A percentile compares a stretch with the other conserved stretches of the same genome.
Conservation (phyloP, 352 stramenopile species). For the Aphanomyces invadans region DNA sequence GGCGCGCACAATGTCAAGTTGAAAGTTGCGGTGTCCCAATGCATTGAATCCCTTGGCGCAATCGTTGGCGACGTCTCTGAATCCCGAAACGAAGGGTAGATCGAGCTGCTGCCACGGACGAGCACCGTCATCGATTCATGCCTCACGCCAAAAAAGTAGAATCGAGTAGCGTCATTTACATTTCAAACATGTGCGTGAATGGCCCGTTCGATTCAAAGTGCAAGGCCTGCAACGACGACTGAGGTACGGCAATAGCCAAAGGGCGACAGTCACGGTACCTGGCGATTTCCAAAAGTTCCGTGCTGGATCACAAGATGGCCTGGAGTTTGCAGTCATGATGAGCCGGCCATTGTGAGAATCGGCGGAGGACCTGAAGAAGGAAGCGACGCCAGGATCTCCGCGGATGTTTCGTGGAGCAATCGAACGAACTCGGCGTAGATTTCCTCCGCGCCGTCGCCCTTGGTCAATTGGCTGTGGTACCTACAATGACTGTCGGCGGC, state of each 20-base stretch:
- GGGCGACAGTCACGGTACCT: background rate
- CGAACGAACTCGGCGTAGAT: slow-evolving; percentile 13
- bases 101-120: background rate
- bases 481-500: background rate
- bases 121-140: background rate
- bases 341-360: background rate
- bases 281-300: slow-evolving; percentile 20
- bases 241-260: background rate
- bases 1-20: slow-evolving; percentile 74
- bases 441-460: slow-evolving; percentile 16
- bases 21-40: slow-evolving; percentile 55
- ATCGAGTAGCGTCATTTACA: slow-evolving; percentile 7
- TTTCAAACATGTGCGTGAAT: slow-evolving; percentile 25
- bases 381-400: slow-evolving; percentile 3
- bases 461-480: slow-evolving; percentile 17
- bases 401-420: slow-evolving; percentile 1
- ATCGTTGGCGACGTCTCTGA: slow-evolving; percentile 51
- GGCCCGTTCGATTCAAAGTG: slow-evolving; percentile 17
- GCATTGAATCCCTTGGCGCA: slow-evolving; percentile 44
- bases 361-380: background rate
- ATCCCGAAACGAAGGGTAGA: background rate
- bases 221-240: background rate
- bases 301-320: slow-evolving; percentile 5
- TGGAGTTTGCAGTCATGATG: background rate
- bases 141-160: background rate